These are phyloP conservation scores for Vachellia pachyceras DNA, from an alignment of 306 rosid species.

Conservation along the genomic window DNA sequence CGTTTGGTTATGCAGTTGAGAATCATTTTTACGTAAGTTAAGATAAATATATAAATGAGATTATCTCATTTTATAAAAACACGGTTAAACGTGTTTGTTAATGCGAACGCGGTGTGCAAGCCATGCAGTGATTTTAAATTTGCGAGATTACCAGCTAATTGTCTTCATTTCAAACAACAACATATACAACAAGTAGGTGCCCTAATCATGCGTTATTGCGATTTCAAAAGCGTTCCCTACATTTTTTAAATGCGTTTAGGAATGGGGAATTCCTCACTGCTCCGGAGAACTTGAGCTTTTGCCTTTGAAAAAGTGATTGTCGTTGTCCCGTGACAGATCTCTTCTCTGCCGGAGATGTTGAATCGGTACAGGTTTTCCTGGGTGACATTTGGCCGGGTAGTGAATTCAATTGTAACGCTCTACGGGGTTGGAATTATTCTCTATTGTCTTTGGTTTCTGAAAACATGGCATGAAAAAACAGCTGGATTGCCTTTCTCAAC, in stretches of 20 bases:
- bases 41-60: too few species aligned
- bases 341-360: slow-evolving; percentile 33
- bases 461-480: slow-evolving; percentile 51
- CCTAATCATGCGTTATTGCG: background rate
- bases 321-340: background rate
- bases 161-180: background rate
- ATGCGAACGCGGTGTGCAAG: too few species aligned
- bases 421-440: slow-evolving; percentile 54
- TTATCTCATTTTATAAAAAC: too few species aligned
- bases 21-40: too few species aligned
- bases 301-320: background rate
- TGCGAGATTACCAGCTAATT: background rate
- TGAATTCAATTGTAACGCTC: slow-evolving; percentile 36
- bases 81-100: too few species aligned
- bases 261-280: background rate
- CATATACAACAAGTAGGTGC: background rate
- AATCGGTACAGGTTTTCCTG: slow-evolving; percentile 39
- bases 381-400: slow-evolving; percentile 38
- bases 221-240: background rate
- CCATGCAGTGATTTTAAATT: too few species aligned
- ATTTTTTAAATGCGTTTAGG: background rate
- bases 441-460: slow-evolving; percentile 61
- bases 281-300: background rate
- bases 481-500: slow-evolving; percentile 35
- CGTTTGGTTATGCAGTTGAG: too few species aligned